These are phyloP conservation scores for Limonium bicolor DNA, from an alignment of 148 eudicot species.

Conservation along the genomic window DNA sequence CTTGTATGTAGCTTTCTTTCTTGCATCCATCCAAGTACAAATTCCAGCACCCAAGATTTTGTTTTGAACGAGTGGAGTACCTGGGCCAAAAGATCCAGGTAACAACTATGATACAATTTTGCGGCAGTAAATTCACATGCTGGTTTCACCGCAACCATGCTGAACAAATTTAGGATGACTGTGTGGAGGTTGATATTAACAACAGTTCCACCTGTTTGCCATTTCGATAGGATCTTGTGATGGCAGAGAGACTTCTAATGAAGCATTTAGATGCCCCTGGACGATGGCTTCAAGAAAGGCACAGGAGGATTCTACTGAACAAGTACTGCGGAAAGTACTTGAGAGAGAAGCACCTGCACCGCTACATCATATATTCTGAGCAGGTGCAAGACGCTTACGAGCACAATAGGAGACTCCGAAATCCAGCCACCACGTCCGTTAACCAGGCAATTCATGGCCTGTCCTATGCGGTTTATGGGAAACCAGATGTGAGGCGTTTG, in stretches of 20 bases:
- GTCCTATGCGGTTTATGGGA: slow-evolving; percentile 82
- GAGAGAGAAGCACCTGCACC: slow-evolving; percentile 72
- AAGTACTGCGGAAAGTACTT: slow-evolving; percentile 84
- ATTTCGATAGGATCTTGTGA: slow-evolving; percentile 70
- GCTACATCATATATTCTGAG: slow-evolving; percentile 73
- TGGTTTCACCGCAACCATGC: too few species aligned
- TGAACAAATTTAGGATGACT: too few species aligned
- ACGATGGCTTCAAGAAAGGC: slow-evolving; percentile 67
- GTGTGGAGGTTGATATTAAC: too few species aligned
- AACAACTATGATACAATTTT: background rate
- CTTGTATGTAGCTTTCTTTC: slow-evolving; percentile 53
- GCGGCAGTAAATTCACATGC: too few species aligned
- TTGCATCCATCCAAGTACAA: slow-evolving; percentile 86
- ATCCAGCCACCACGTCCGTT: slow-evolving; percentile 85
- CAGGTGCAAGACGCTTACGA: slow-evolving; percentile 79
- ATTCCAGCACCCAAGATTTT: slow-evolving; percentile 95
- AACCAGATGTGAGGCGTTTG: slow-evolving; percentile 83
- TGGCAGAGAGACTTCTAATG: slow-evolving; percentile 96
- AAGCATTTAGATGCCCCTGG: slow-evolving; percentile 97
- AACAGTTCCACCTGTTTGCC: too few species aligned
- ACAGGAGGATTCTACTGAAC: slow-evolving; percentile 77
- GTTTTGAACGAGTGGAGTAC: slow-evolving; percentile 87
- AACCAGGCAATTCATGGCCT: slow-evolving; percentile 93
- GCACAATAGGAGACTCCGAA: slow-evolving; percentile 77
- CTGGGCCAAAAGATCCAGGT: slow-evolving; percentile 99